These are phyloP conservation scores for Populus nigra DNA, from an alignment of 345 rosid genomes.

Conservation along the genomic window DNA sequence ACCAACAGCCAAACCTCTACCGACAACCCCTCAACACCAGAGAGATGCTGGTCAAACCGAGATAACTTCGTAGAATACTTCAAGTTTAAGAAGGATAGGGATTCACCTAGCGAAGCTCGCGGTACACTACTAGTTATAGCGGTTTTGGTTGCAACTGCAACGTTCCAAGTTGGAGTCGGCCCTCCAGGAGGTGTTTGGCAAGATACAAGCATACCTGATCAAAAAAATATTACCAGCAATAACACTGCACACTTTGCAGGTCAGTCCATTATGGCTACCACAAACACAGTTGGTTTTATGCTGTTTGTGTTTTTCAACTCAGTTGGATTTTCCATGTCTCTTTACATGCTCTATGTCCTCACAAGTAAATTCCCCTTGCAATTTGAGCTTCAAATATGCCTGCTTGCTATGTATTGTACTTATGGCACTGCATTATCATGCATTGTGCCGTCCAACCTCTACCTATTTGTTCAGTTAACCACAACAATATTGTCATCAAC, in stretches of 20 bases:
- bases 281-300: slow-evolving; percentile 14
- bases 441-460: slow-evolving; percentile 28
- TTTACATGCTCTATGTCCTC: slow-evolving; percentile 47
- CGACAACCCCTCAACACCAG: slow-evolving; percentile 11
- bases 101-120: slow-evolving; percentile 54
- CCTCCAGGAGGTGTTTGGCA: slow-evolving; percentile 39
- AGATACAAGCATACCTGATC: slow-evolving; percentile 24
- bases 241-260: slow-evolving; percentile 34
- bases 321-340: slow-evolving; percentile 38
- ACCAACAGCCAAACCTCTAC: neutral
- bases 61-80: slow-evolving; percentile 42
- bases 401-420: slow-evolving; percentile 36
- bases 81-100: slow-evolving; percentile 54
- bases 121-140: slow-evolving; percentile 46
- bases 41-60: neutral
- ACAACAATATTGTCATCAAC: slow-evolving; percentile 25
- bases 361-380: slow-evolving; percentile 50
- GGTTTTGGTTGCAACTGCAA: slow-evolving; percentile 50
- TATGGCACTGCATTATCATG: slow-evolving; percentile 32
- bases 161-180: slow-evolving; percentile 27
- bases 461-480: slow-evolving; percentile 20
- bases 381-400: slow-evolving; percentile 47
- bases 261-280: slow-evolving; percentile 39
- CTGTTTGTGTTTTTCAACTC: slow-evolving; percentile 44
- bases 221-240: slow-evolving; percentile 15